These are phyloP conservation scores for Termitomyces eurrhizus DNA, from an alignment of 768 basidiomycete species.

Conservation along the genomic window DNA sequence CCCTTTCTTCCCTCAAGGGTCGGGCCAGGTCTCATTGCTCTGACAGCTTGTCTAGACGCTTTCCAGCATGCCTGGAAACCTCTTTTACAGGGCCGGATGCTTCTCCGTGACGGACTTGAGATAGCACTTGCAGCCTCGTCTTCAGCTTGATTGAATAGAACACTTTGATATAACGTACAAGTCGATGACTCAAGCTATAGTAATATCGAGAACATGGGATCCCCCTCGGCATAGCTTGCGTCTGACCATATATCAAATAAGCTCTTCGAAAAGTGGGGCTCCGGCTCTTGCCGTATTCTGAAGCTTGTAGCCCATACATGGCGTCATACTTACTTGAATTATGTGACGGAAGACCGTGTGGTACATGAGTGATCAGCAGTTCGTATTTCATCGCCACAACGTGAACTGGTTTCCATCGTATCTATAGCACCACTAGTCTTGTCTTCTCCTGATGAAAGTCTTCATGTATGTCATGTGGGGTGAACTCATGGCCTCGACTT, in stretches of 20 bases:
- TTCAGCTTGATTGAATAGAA: not conserved
- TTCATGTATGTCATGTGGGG: not conserved
- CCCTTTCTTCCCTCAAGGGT: not conserved
- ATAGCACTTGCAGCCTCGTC: not conserved
- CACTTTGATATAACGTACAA: not conserved
- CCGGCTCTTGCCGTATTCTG: not conserved
- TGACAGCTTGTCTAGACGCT: not conserved
- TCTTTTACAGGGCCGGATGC: not conserved
- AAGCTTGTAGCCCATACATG: not conserved
- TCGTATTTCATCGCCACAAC: not conserved
- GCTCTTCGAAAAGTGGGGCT: not conserved
- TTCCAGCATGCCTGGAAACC: not conserved
- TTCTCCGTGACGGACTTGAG: not conserved
- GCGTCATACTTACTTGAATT: not conserved
- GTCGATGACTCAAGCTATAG: not conserved
- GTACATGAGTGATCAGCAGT: conserved; percentile 11
- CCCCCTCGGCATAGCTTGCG: not conserved
- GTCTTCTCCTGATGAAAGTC: not conserved
- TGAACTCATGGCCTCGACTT: not conserved
- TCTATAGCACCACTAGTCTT: conserved; percentile 1
- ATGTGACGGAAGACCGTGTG: not conserved
- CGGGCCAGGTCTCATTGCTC: not conserved
- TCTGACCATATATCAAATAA: not conserved
- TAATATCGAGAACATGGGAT: not conserved
- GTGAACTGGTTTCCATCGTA: not conserved